Conservation (phyloP, 1,139 yeast genomes). For the Kluyveromyces marxianus region DNA sequence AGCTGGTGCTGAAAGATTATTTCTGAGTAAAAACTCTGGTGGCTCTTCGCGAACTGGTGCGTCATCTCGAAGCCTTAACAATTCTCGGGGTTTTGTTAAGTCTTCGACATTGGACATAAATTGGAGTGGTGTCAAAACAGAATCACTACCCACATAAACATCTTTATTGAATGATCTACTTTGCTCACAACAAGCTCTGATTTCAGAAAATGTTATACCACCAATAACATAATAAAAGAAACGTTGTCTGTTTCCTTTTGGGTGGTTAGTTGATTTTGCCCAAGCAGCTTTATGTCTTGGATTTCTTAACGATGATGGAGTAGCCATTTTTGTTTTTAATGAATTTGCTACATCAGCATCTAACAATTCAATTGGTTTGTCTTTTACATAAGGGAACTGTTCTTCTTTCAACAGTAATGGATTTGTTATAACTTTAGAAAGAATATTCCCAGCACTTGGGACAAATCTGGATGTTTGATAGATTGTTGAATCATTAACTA, state of each 20-base stretch:
- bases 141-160: slow-evolving; percentile 77
- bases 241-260: slow-evolving; percentile 50
- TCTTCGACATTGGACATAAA: slow-evolving; percentile 40
- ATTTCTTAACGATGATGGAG: slow-evolving; percentile 51
- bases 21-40: slow-evolving; percentile 29
- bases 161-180: slow-evolving; percentile 59
- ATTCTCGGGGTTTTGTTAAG: slow-evolving; percentile 27
- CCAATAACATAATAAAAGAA: slow-evolving; percentile 82
- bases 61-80: slow-evolving; percentile 29
- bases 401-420: slow-evolving; percentile 35
- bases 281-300: slow-evolving; percentile 75
- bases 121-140: slow-evolving; percentile 55
- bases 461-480: slow-evolving; percentile 72
- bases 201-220: slow-evolving; percentile 79
- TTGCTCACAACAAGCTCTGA: slow-evolving; percentile 68
- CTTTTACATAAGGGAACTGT: slow-evolving; percentile 71
- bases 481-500: slow-evolving; percentile 50
- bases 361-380: slow-evolving; percentile 49
- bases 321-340: slow-evolving; percentile 27
- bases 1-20: slow-evolving; percentile 5
- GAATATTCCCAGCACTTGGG: slow-evolving; percentile 58
- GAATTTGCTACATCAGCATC: slow-evolving; percentile 45
- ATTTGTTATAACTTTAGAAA: slow-evolving; percentile 38
- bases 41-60: slow-evolving; percentile 20
- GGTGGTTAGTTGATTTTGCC: slow-evolving; percentile 47